Evolutionary conservation across 2,329 filamentous ascomycete species (phyloP).

Genomic region (Verticillium klebahnii): DNA sequence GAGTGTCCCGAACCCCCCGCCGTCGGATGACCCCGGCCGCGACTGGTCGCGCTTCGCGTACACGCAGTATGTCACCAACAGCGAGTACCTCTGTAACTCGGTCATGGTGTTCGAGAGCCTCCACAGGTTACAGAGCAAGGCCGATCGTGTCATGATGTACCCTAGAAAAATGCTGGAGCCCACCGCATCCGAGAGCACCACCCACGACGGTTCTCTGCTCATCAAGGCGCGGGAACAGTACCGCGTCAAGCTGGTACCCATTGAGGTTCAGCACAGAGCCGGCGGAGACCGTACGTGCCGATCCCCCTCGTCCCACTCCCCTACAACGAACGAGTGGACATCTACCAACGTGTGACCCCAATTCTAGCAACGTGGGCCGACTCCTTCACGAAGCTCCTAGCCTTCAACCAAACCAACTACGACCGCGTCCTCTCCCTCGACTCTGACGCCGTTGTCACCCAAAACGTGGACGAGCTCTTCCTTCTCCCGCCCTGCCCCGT

Average conservation of each 20-base stretch:
- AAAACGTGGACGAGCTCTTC: slow-evolving; percentile 65
- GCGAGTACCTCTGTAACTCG: slow-evolving; percentile 43
- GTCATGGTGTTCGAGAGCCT: slow-evolving; percentile 45
- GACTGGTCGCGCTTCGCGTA: slow-evolving; percentile 43
- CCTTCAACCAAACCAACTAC: slow-evolving; percentile 61
- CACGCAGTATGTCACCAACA: slow-evolving; percentile 43
- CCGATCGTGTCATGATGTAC: slow-evolving; percentile 42
- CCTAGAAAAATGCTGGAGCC: slow-evolving; percentile 31
- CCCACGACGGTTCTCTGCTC: slow-evolving; percentile 27
- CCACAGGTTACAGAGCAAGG: slow-evolving; percentile 33
- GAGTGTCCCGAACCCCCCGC: not conserved
- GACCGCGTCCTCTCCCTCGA: slow-evolving; percentile 43
- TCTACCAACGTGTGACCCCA: not conserved
- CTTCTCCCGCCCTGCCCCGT: slow-evolving; percentile 54
- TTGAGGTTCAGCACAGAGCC: slow-evolving; percentile 31
- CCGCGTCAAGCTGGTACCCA: slow-evolving; percentile 36
- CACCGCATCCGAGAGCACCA: slow-evolving; percentile 19
- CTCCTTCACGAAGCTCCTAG: slow-evolving; percentile 62
- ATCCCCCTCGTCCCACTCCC: not conserved
- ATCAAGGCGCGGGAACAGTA: slow-evolving; percentile 39
- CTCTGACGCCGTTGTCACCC: slow-evolving; percentile 56
- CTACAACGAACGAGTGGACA: not conserved
- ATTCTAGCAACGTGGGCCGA: slow-evolving; percentile 50
- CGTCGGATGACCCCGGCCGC: slow-evolving; percentile 4
- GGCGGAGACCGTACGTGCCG: slow-evolving; percentile 28